Evolutionary conservation across 768 basidiomycete species (phyloP).

Genomic region (Rhodosporidiobolus odoratus): DNA sequence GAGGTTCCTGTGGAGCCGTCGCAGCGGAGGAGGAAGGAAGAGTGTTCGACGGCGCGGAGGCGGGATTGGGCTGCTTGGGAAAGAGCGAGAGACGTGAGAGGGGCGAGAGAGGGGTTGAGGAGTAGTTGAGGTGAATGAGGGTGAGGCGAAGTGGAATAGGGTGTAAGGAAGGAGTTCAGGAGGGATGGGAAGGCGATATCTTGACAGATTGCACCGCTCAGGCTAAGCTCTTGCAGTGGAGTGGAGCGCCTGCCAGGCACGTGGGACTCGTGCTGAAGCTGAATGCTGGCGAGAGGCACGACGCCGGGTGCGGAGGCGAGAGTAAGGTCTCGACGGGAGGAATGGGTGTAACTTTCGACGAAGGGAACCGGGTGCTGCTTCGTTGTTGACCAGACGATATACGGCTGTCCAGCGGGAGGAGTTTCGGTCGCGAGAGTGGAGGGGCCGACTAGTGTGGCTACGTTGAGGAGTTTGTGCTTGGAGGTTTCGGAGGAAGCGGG

Average conservation of each 20-base stretch:
- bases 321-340: background rate
- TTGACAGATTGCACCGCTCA: constrained; percentile 24
- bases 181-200: constrained; percentile 24
- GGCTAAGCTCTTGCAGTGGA: constrained; percentile 1
- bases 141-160: background rate
- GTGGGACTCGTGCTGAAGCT: background rate
- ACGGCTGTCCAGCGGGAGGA: background rate
- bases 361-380: constrained; percentile 31
- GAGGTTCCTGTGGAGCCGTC: background rate
- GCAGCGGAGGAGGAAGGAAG: constrained; percentile 21
- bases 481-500: background rate
- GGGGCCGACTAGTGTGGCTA: constrained; percentile 32
- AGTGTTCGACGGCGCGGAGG: constrained; percentile 13
- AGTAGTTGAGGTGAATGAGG: constrained; percentile 6
- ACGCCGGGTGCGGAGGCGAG: background rate
- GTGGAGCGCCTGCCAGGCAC: background rate
- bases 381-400: constrained; percentile 22
- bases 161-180: background rate
- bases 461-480: constrained; percentile 5
- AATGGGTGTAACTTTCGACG: constrained; percentile 32
- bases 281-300: constrained; percentile 7
- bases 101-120: constrained; percentile 25
- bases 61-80: constrained; percentile 1
- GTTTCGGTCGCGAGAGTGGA: background rate
- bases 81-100: background rate